These are phyloP conservation scores for Apocynum venetum DNA, from an alignment of 257 asterid species.

Conservation along the genomic window DNA sequence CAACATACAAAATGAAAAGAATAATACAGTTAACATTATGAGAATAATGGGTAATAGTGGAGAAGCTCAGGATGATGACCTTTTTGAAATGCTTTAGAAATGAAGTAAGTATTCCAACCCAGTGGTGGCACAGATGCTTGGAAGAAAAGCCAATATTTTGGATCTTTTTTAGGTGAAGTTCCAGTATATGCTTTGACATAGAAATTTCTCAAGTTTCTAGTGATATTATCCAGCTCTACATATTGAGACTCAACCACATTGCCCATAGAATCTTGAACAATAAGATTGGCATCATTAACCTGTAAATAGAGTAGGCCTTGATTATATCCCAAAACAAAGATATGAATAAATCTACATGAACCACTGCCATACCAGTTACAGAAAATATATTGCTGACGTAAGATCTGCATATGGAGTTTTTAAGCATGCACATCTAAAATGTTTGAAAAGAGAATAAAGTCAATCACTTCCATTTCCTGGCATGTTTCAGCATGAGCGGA, in stretches of 20 bases:
- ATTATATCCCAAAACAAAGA: no score
- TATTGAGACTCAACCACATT: slow-evolving; percentile 42
- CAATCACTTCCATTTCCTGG: no score
- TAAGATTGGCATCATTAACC: no score
- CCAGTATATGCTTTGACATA: slow-evolving; percentile 72
- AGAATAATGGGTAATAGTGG: neutral
- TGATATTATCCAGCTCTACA: slow-evolving; percentile 56
- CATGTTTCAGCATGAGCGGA: no score
- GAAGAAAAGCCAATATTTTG: slow-evolving; percentile 74
- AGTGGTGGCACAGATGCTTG: slow-evolving; percentile 64
- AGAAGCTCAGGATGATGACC: slow-evolving; percentile 27
- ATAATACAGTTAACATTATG: neutral
- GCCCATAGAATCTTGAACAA: no score
- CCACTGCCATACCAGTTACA: no score
- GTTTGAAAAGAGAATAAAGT: neutral
- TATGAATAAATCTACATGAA: no score
- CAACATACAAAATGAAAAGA: neutral
- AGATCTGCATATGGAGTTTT: no score
- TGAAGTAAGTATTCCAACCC: slow-evolving; percentile 69
- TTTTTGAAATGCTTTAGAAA: slow-evolving; percentile 45
- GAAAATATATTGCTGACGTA: no score
- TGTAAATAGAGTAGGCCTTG: no score
- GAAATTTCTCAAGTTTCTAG: slow-evolving; percentile 49
- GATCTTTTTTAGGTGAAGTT: slow-evolving; percentile 39
- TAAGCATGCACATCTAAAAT: neutral